Conservation (phyloP, 768 basidiomycete species). For the Cyclocybe aegerita region DNA sequence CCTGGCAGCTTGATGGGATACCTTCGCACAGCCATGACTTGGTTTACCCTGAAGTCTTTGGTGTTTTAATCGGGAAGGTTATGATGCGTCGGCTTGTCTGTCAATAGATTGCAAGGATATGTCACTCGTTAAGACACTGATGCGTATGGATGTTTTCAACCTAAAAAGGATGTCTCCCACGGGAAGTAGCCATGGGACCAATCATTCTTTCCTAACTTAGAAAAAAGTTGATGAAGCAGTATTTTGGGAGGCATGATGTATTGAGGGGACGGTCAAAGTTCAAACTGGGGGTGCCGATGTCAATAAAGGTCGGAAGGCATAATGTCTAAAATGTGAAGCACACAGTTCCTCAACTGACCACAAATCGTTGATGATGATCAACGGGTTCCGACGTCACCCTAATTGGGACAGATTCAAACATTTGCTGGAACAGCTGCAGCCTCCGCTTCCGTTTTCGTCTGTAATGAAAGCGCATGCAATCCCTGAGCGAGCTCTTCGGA, state of each 20-base stretch:
- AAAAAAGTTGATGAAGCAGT: neutral
- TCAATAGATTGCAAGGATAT: neutral
- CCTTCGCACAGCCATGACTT: slow-evolving; percentile 1
- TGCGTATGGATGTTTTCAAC: slow-evolving; percentile 5
- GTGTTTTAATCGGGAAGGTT: neutral
- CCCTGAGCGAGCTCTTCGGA: slow-evolving; percentile 70
- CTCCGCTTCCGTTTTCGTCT: slow-evolving; percentile 69
- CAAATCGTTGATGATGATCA: no score
- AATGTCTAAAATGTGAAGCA: no score
- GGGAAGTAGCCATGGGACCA: slow-evolving; percentile 17
- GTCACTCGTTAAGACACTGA: slow-evolving; percentile 5
- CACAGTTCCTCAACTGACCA: no score
- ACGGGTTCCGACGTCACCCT: neutral
- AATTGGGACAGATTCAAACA: slow-evolving; percentile 4
- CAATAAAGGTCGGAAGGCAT: no score
- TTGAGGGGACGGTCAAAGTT: no score
- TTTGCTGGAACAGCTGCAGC: slow-evolving; percentile 7
- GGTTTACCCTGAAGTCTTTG: neutral
- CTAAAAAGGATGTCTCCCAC: neutral
- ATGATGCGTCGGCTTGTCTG: no score
- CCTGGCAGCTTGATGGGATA: slow-evolving; percentile 2
- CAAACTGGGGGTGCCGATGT: no score
- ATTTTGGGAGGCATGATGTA: no score
- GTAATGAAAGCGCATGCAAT: slow-evolving; percentile 75
- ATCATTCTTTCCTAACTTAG: slow-evolving; percentile 3